Evolutionary conservation across 306 rosid genomes (phyloP).

Genomic region (Acacia crassicarpa): DNA sequence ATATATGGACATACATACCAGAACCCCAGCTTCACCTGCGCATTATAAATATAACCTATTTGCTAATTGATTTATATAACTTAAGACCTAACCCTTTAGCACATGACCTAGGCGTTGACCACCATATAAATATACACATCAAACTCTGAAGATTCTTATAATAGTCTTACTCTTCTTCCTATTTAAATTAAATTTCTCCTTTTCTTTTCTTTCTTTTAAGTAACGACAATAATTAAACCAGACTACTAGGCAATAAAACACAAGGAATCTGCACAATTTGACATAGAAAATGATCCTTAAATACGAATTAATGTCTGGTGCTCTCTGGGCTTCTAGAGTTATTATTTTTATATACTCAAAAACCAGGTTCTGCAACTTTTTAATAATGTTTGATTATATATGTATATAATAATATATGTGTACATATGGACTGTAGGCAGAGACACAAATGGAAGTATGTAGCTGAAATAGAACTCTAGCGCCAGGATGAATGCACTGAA

Average conservation of each 20-base stretch:
- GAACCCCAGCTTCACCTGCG: constrained; percentile 19
- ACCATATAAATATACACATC: constrained; percentile 1
- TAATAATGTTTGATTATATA: neutral
- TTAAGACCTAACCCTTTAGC: constrained; percentile 8
- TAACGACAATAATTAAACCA: neutral
- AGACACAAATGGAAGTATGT: constrained; percentile 4
- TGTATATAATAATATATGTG: neutral
- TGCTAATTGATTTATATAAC: constrained; percentile 3
- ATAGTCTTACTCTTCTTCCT: neutral
- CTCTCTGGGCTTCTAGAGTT: neutral
- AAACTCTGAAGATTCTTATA: constrained; percentile 25
- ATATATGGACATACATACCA: neutral
- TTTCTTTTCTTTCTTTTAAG: neutral
- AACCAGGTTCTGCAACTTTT: constrained; percentile 17
- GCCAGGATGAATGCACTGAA: constrained; percentile 41
- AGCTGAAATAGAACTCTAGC: constrained; percentile 34
- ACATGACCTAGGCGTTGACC: constrained; percentile 32
- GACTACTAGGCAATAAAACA: constrained; percentile 27
- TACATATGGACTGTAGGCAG: neutral
- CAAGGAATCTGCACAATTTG: constrained; percentile 25
- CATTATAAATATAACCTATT: constrained; percentile 5
- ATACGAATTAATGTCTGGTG: constrained; percentile 24
- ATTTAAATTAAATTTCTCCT: neutral
- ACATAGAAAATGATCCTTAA: neutral
- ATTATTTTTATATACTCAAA: neutral